A percentile compares a stretch with the other conserved stretches of the same genome.
These are phyloP conservation scores for Bretziella fagacearum DNA, from an alignment of 2,329 filamentous ascomycete genomes.

Conservation along the genomic window DNA sequence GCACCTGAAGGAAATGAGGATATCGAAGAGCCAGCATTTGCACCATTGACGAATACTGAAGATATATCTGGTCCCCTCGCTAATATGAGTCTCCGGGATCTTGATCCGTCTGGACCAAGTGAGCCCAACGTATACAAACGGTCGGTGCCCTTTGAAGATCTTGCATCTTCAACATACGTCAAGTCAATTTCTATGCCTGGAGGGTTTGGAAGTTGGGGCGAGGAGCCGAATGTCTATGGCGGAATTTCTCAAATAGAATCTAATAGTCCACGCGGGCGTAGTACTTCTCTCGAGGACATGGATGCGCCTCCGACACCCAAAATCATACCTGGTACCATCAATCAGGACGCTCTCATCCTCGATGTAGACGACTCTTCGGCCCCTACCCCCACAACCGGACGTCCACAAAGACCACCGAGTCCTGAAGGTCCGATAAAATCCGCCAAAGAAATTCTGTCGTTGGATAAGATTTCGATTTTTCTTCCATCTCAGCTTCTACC, in stretches of 20 bases:
- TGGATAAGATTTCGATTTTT: constrained; percentile 12
- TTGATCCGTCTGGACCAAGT: neutral
- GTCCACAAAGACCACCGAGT: constrained; percentile 2
- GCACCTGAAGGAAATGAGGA: neutral
- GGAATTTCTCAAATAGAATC: neutral
- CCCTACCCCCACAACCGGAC: neutral
- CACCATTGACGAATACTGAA: neutral
- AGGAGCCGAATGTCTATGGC: neutral
- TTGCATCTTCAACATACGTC: constrained; percentile 2
- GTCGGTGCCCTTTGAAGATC: neutral
- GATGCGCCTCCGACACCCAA: neutral
- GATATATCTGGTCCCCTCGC: neutral
- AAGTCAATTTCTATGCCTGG: constrained; percentile 14
- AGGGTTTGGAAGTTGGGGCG: constrained; percentile 7
- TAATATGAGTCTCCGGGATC: neutral
- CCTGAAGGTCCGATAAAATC: constrained; percentile 5
- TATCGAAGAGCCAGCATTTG: neutral
- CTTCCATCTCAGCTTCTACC: constrained; percentile 8
- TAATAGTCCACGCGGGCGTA: neutral
- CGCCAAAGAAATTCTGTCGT: constrained; percentile 12
- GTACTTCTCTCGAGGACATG: neutral
- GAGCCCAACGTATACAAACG: no score
- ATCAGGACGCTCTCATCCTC: neutral
- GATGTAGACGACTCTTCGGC: neutral
- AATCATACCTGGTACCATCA: neutral